Base-by-base conservation (phyloP, 306 rosid genomes). In the Dryas alaskensis region DNA sequence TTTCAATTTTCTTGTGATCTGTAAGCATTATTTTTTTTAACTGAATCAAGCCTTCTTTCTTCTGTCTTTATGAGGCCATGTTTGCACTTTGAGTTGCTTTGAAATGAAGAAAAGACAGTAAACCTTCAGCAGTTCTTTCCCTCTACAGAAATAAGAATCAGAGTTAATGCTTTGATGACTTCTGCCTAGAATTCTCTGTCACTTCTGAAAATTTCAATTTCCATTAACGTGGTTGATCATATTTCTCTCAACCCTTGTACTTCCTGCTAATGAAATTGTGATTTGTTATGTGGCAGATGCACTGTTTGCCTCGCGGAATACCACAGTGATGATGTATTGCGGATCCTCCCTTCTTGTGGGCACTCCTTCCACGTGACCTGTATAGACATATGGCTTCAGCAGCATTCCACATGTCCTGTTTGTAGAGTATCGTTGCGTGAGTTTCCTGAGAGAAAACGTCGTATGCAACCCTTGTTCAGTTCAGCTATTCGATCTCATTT, bases 341-440 rank as follows among this genome's bases (percentile, higher is more conserved):
- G 97, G 50, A 91, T 93, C 74, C 98, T 93, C 50, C 98, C 98
- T 6, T 78, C 81, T 46, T 93, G 98, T 42, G 96, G 91, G 14
- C 98, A 93, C 86, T 93, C 81, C 73, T 93, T 93, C 84, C 98
- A 93, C 73, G 88, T 87, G 44, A 74, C 79, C 81, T 93, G 98
- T 87, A 89, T 93, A 80, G 98, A 93, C 87, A 64, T 86, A 70
- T 93, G 98, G 98, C 90, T 93, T 83, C 97, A 85, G 81, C 98
- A 86, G 79, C 90, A 91, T 70, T 84, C 91, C 16, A 93, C 97
- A 7, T 93, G 98, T 76, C 98, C 98, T 11, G 90, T 93, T 51
- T 93, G 98, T 85, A 91, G 98, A 69, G 81, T 84, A 76, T 91
- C 96, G 5, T 47, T 93, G 83, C 87, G 86, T 0, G 87, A 89